Evolutionary conservation across 2,329 filamentous ascomycete species (phyloP).

Genomic region (Colletotrichum sp.): DNA sequence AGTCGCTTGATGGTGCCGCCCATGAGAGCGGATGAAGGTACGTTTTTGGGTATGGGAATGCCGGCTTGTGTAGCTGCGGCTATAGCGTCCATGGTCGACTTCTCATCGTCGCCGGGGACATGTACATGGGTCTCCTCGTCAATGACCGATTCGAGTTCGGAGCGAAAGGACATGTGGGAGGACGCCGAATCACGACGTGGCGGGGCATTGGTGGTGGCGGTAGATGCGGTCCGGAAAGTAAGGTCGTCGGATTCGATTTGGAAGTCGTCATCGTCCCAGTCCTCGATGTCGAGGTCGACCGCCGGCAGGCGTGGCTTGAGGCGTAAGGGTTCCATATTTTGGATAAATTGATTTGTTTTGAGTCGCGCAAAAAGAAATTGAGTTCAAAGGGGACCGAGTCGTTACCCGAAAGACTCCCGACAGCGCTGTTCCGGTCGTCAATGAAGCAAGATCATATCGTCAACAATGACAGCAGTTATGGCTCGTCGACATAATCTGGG

Average conservation of each 20-base stretch:
- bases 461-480: slow-evolving; percentile 19
- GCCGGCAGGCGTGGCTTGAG: slow-evolving; percentile 59
- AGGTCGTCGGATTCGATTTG: slow-evolving; percentile 72
- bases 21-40: slow-evolving; percentile 86
- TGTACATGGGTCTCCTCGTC: slow-evolving; percentile 89
- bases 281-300: slow-evolving; percentile 67
- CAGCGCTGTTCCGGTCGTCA: slow-evolving; percentile 20
- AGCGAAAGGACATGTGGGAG: slow-evolving; percentile 81
- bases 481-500: slow-evolving; percentile 23
- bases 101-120: slow-evolving; percentile 83
- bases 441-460: slow-evolving; percentile 27
- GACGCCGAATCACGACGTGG: slow-evolving; percentile 79
- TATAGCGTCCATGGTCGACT: slow-evolving; percentile 84
- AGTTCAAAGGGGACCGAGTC: not conserved
- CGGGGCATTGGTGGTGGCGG: slow-evolving; percentile 45
- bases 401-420: slow-evolving; percentile 11
- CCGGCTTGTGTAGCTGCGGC: slow-evolving; percentile 86
- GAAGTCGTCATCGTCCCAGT: slow-evolving; percentile 82
- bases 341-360: not conserved
- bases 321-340: slow-evolving; percentile 59
- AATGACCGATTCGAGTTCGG: slow-evolving; percentile 76
- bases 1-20: slow-evolving; percentile 93
- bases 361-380: slow-evolving; percentile 4
- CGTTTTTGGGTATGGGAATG: slow-evolving; percentile 86
- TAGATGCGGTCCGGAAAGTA: slow-evolving; percentile 59